A percentile compares a stretch with the other conserved stretches of the same genome.
Evolutionary conservation across 176 grass and related monocot species (phyloP).

Genomic region (Ensete glaucum): DNA sequence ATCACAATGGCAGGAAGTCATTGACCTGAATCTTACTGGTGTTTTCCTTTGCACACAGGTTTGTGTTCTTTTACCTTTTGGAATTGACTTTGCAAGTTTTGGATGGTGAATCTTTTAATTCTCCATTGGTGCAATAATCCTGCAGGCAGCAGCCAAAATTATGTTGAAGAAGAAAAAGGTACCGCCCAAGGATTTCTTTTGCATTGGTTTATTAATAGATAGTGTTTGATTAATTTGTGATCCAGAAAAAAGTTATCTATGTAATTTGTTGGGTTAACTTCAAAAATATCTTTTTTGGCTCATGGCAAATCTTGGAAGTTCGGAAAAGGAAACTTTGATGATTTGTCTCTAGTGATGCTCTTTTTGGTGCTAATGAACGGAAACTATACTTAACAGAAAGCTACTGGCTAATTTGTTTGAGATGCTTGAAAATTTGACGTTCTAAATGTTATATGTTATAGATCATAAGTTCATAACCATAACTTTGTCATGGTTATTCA

Average conservation of each 20-base stretch:
- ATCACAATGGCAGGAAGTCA: constrained; percentile 98
- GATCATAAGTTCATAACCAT: background rate
- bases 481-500: background rate
- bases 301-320: background rate
- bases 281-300: background rate
- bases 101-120: constrained; percentile 2
- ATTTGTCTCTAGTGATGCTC: no score
- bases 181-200: background rate
- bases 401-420: no score
- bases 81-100: background rate
- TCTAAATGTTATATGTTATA: background rate
- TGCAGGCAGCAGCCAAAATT: constrained; percentile 91
- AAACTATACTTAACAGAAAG: no score
- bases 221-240: background rate
- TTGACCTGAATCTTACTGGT: constrained; percentile 92
- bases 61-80: background rate
- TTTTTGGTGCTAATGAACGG: no score
- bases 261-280: background rate
- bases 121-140: constrained; percentile 15
- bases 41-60: constrained; percentile 97
- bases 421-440: no score
- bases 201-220: background rate
- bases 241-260: background rate
- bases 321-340: no score
- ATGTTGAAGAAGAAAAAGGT: constrained; percentile 99